Evolutionary conservation across 805 yeast species (phyloP).

Genomic region (Torulaspora maleeae): DNA sequence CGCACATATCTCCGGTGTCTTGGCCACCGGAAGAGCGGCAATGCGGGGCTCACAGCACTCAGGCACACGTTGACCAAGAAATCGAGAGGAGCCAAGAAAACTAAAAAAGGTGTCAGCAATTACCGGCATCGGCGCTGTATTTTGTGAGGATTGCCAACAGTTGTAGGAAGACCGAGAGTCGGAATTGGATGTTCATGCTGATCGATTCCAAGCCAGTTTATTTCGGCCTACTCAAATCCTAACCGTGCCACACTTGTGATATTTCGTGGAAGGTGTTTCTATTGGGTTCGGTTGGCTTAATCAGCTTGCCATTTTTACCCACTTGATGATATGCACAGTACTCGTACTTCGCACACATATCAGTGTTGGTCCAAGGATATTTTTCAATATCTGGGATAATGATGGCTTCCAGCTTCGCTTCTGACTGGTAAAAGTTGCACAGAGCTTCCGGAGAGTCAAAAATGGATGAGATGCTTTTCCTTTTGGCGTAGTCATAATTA

Average conservation of each 20-base stretch:
- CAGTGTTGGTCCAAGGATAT: slow-evolving; percentile 4
- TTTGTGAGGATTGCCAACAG: no score
- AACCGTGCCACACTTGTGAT: slow-evolving; percentile 3
- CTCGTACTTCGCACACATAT: slow-evolving; percentile 3
- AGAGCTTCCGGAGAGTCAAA: slow-evolving; percentile 6
- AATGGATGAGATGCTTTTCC: slow-evolving; percentile 1
- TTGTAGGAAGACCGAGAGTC: no score
- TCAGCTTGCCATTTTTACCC: slow-evolving; percentile 5
- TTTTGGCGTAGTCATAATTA: slow-evolving; percentile 7
- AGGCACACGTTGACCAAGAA: not conserved
- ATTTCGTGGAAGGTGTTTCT: slow-evolving; percentile 3
- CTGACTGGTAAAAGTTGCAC: slow-evolving; percentile 7
- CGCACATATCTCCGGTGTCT: not conserved
- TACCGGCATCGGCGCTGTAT: no score
- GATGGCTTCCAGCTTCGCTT: slow-evolving; percentile 11
- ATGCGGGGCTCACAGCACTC: no score
- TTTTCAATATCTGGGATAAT: slow-evolving; percentile 8
- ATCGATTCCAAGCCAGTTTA: no score
- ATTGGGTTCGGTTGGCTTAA: not conserved
- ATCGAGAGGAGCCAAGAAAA: not conserved
- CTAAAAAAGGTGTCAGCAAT: not conserved
- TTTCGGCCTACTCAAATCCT: not conserved
- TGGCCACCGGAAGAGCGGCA: not conserved
- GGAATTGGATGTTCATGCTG: no score
- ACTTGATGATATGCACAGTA: slow-evolving; percentile 5